Percentiles rank a stretch among this genome's conserved stretches.
phyloP scores from a whole-genome alignment of 345 rosid genomes.

The Litchi chinensis region DNA sequence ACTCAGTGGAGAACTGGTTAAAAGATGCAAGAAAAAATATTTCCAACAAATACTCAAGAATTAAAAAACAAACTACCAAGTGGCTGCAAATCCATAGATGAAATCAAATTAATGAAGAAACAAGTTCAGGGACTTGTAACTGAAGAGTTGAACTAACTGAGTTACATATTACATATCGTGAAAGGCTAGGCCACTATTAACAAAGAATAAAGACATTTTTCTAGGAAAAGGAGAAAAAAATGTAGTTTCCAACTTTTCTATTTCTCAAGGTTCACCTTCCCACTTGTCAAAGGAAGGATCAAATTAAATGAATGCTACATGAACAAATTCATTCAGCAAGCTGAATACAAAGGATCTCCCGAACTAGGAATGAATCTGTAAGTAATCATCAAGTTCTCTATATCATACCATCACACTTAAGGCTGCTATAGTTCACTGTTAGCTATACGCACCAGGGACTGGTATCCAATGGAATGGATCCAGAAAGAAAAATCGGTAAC shows the following conservation, averaged over 20 bases:
- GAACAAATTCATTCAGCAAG: conserved; percentile 37
- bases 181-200: not conserved
- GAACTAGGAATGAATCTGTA: conserved; percentile 16
- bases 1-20: not conserved
- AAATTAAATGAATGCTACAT: conserved; percentile 25
- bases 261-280: conserved; percentile 25
- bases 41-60: not conserved
- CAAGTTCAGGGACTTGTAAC: not conserved
- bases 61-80: not conserved
- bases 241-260: conserved; percentile 20
- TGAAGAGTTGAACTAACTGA: not conserved
- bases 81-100: not conserved
- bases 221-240: not conserved
- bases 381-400: conserved; percentile 26
- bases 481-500: conserved; percentile 33
- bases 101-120: not conserved
- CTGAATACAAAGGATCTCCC: conserved; percentile 28
- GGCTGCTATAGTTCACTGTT: conserved; percentile 28
- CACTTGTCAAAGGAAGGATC: conserved; percentile 24
- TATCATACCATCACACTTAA: conserved; percentile 33
- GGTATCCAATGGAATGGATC: conserved; percentile 29
- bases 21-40: not conserved
- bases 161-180: not conserved
- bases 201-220: conserved; percentile 5
- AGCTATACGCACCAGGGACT: conserved; percentile 29